Evolutionary conservation across 1,139 yeast species (phyloP).

Genomic region (Sugiyamaella sp.): DNA sequence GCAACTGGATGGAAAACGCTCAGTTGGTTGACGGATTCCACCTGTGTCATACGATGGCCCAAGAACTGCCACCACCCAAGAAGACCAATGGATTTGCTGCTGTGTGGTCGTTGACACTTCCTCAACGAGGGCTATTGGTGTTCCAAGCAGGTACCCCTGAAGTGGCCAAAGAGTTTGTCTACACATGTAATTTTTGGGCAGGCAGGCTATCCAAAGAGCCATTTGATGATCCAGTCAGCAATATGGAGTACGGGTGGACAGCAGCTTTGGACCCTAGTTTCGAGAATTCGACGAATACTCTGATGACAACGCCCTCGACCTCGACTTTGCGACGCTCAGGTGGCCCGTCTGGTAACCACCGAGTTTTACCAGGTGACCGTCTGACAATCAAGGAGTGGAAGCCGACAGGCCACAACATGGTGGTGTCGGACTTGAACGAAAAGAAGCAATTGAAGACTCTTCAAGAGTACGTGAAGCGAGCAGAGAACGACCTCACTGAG

Average conservation of each 20-base stretch:
- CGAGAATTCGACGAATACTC: neutral
- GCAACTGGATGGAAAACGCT: constrained; percentile 58
- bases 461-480: constrained; percentile 33
- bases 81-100: constrained; percentile 35
- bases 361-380: constrained; percentile 35
- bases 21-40: constrained; percentile 37
- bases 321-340: constrained; percentile 10
- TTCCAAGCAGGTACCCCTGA: constrained; percentile 61
- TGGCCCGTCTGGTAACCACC: constrained; percentile 8
- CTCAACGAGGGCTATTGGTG: constrained; percentile 40
- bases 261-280: constrained; percentile 18
- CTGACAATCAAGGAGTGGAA: constrained; percentile 39
- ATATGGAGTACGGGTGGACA: constrained; percentile 82
- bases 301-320: constrained; percentile 13
- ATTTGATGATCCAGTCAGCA: constrained; percentile 59
- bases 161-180: constrained; percentile 68
- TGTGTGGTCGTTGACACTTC: constrained; percentile 44
- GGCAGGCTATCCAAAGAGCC: constrained; percentile 82
- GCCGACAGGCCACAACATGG: constrained; percentile 39
- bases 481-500: constrained; percentile 37
- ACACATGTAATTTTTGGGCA: constrained; percentile 87
- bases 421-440: constrained; percentile 40
- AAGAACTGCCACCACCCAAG: constrained; percentile 39
- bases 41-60: constrained; percentile 39
- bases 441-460: constrained; percentile 36